phyloP scores from a whole-genome alignment of 306 rosid species.

The Argentina anserina region DNA sequence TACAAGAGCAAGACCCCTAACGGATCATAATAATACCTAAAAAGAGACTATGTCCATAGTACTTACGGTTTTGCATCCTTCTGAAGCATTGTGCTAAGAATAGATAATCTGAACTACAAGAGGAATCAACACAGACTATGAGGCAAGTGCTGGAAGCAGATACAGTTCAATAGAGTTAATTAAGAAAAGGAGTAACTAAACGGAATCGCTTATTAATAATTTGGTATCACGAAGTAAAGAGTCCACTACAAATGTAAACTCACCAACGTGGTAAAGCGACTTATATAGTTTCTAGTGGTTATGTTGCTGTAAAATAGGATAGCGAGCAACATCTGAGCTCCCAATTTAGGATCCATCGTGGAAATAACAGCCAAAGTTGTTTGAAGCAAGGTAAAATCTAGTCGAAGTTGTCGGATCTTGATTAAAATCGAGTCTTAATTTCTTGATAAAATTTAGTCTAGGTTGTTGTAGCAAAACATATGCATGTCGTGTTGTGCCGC shows the following conservation, averaged over 20 bases:
- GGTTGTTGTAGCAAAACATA: too few relatives aligned
- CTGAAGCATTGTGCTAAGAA: slow-evolving; percentile 90
- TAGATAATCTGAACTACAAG: slow-evolving; percentile 75
- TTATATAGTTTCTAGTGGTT: slow-evolving; percentile 57
- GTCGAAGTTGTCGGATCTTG: too few relatives aligned
- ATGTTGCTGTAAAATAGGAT: slow-evolving; percentile 70
- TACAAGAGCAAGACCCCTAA: neutral
- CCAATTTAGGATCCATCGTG: slow-evolving; percentile 73
- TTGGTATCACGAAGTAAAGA: slow-evolving; percentile 12
- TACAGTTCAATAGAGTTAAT: slow-evolving; percentile 28
- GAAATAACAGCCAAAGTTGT: slow-evolving; percentile 70
- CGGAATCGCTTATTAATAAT: slow-evolving; percentile 13
- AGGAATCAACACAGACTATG: slow-evolving; percentile 83
- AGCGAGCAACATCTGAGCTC: slow-evolving; percentile 70
- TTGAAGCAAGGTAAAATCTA: too few relatives aligned
- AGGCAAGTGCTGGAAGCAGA: slow-evolving; percentile 80
- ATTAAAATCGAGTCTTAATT: too few relatives aligned
- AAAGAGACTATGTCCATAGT: slow-evolving; percentile 8
- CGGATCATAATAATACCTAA: neutral
- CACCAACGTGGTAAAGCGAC: slow-evolving; percentile 64
- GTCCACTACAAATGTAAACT: slow-evolving; percentile 25
- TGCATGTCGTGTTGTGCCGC: too few relatives aligned
- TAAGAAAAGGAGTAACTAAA: slow-evolving; percentile 10
- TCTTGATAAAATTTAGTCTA: too few relatives aligned
- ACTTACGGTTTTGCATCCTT: slow-evolving; percentile 72